Conservation (phyloP, 2,329 filamentous ascomycete species). For the Diaporthe australafricana region DNA sequence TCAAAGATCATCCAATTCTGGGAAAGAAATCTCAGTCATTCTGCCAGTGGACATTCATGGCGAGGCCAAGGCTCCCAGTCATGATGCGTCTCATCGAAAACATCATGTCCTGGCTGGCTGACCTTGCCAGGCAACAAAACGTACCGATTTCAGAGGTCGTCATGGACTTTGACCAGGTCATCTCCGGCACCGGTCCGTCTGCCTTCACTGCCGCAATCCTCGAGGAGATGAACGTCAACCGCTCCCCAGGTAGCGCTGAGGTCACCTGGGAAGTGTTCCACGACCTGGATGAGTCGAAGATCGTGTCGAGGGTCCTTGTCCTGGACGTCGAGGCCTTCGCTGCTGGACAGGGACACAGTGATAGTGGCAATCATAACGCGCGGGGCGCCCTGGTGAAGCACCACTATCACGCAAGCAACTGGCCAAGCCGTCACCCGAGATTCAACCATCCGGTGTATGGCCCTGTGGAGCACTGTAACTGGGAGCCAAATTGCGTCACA, state of each 20-base stretch:
- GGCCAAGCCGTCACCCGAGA: conserved; percentile 75
- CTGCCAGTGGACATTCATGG: conserved; percentile 82
- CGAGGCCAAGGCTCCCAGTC: conserved; percentile 73
- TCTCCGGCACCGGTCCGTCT: conserved; percentile 78
- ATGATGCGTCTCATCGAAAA: conserved; percentile 77
- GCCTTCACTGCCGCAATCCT: conserved; percentile 76
- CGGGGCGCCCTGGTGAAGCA: conserved; percentile 77
- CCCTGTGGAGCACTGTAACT: conserved; percentile 78
- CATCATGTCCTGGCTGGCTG: conserved; percentile 74
- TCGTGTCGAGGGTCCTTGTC: conserved; percentile 73
- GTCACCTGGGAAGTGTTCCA: conserved; percentile 76
- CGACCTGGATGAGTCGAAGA: conserved; percentile 72
- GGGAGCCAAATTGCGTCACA: conserved; percentile 72
- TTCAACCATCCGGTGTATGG: conserved; percentile 77
- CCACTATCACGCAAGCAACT: conserved; percentile 80
- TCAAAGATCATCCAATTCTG: conserved; percentile 71
- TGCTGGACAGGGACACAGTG: conserved; percentile 78
- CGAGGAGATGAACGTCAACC: conserved; percentile 67
- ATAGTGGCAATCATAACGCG: conserved; percentile 77
- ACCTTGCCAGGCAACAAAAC: conserved; percentile 68
- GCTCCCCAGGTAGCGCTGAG: conserved; percentile 45
- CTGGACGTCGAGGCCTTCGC: conserved; percentile 79
- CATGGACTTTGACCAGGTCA: conserved; percentile 78
- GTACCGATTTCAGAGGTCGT: conserved; percentile 70
- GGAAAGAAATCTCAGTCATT: conserved; percentile 77